These are phyloP conservation scores for Cudoniella acicularis DNA, from an alignment of 495 filamentous ascomycete species.

Conservation along the genomic window DNA sequence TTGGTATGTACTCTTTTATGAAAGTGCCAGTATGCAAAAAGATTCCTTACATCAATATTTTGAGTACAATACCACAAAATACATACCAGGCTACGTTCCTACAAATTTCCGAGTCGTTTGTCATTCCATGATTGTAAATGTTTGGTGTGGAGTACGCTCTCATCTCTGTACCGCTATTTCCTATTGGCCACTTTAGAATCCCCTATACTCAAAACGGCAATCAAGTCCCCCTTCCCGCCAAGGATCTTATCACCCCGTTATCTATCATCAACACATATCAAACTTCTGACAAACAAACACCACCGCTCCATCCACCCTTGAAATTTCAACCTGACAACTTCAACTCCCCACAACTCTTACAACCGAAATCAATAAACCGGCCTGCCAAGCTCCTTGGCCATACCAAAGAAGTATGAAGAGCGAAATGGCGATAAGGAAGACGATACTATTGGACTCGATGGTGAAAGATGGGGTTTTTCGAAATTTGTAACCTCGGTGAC, in stretches of 20 bases:
- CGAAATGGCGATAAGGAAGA: background rate
- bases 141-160: no score
- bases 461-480: background rate
- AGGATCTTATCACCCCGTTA: background rate
- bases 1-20: no score
- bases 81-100: no score
- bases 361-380: background rate
- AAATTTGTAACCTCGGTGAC: background rate
- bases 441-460: background rate
- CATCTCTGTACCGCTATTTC: no score
- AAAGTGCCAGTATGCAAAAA: no score
- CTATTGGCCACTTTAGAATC: no score
- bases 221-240: background rate
- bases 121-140: no score
- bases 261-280: background rate
- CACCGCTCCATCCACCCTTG: background rate
- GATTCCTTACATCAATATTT: no score
- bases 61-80: no score
- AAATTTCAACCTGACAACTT: background rate
- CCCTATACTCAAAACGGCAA: background rate
- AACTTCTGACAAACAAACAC: background rate
- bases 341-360: background rate
- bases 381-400: slow-evolving; percentile 12
- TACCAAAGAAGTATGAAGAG: slow-evolving; percentile 3
- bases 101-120: no score